Evolutionary conservation across 805 yeast genomes (phyloP), one percentile per base, ranked within the genome.

Genomic region (Yamadazyma kitorensis): DNA sequence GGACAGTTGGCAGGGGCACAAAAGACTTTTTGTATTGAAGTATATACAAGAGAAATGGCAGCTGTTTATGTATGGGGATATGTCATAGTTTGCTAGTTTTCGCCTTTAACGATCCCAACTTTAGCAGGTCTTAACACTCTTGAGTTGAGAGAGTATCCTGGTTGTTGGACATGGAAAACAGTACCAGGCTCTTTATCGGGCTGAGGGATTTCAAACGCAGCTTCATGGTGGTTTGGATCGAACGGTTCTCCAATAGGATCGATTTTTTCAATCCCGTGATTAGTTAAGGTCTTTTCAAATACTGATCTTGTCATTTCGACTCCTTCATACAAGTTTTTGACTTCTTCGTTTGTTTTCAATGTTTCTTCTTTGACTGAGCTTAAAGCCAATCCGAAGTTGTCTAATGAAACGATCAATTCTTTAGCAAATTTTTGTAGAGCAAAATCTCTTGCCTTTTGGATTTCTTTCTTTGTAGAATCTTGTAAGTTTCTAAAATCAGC

Each of bases 401-500:
- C 97, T 27, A 88, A 76, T 5, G 95, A 82, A 54, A 88, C 96
- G 49, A 88, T 71, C 55, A 88, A 72, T 48, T 88, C 97, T 61
- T 79, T 83, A 45, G 95, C 93, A 57, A 88, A 88, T 61, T 86
- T 88, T 61, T 88, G 95, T 45, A 89, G 70, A 0, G 96, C 96
- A 64, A 81, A 88, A 54, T 86, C 96, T 55, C 73, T 82, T 35
- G 96, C 87, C 66, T 85, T 85, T 63, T 84, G 82, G 36, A 85
- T 70, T 57, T 89, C 96, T 49, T 85, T 75, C 64, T 85, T 83
- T 40, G 96, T 86, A 33, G 89, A 80, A 55, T 85, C 91, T 69
- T 88, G 97, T 51, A 88, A 70, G 64, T 86, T 87, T 51, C 95
- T 79, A 80, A 87, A 89, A 60, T 88, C 97, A 17, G 96, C 96